phyloP scores from a whole-genome alignment of 495 filamentous ascomycete species.

The Jackrogersella minutella region DNA sequence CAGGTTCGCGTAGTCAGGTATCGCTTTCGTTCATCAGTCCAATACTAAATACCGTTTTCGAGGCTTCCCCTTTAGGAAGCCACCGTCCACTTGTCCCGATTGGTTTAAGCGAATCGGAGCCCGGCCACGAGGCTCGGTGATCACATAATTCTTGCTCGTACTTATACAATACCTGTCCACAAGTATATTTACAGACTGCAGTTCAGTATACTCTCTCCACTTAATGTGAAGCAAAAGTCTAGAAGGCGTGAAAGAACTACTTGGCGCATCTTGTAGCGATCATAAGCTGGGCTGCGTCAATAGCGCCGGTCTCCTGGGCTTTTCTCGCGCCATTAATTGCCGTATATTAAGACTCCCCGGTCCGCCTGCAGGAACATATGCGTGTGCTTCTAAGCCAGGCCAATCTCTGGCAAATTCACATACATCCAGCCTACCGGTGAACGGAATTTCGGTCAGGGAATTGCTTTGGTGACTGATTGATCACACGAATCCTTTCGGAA shows the following conservation, averaged over 20 bases:
- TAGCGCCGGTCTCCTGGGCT: constrained; percentile 18
- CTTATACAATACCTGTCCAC: constrained; percentile 4
- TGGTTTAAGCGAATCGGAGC: constrained; percentile 26
- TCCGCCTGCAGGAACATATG: constrained; percentile 38
- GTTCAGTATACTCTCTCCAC: background rate
- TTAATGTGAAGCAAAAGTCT: background rate
- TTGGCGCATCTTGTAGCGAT: constrained; percentile 5
- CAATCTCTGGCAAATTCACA: constrained; percentile 36
- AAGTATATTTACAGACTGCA: background rate
- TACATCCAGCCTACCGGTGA: constrained; percentile 36
- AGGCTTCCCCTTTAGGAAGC: constrained; percentile 36
- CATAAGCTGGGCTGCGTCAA: constrained; percentile 35
- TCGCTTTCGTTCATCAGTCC: background rate
- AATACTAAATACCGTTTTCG: constrained; percentile 1
- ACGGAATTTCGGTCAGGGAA: constrained; percentile 30
- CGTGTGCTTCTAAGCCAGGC: constrained; percentile 25
- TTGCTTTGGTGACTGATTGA: constrained; percentile 30
- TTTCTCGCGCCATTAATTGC: constrained; percentile 39
- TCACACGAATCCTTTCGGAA: constrained; percentile 39
- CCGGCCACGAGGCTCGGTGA: constrained; percentile 33
- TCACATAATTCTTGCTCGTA: constrained; percentile 15
- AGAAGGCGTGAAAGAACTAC: background rate
- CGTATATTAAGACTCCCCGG: constrained; percentile 30
- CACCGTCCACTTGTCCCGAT: constrained; percentile 22
- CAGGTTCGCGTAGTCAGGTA: constrained; percentile 9